Conservation (phyloP, 805 yeast genomes). For the Sporopachydermia lactativora region DNA sequence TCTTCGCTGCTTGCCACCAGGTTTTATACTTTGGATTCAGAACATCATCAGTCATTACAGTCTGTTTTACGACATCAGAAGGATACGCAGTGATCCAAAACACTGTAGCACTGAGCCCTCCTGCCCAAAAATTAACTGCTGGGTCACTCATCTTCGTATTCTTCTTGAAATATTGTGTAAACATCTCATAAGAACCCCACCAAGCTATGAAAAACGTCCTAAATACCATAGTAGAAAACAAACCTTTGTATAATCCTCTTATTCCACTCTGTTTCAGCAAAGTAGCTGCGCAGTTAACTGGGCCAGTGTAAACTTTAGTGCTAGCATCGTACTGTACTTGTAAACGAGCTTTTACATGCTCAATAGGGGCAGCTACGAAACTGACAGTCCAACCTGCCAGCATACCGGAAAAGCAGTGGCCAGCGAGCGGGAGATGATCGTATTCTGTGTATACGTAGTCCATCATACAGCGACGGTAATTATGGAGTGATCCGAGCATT, state of each 20-base stretch:
- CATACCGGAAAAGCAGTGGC: conserved; percentile 58
- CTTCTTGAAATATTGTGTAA: conserved; percentile 52
- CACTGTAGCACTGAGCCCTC: conserved; percentile 75
- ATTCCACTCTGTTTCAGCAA: conserved; percentile 40
- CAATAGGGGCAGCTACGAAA: conserved; percentile 93
- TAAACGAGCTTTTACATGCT: conserved; percentile 73
- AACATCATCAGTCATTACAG: conserved; percentile 68
- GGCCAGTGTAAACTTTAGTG: conserved; percentile 56
- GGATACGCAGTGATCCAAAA: conserved; percentile 90
- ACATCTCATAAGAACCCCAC: conserved; percentile 88
- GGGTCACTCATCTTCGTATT: conserved; percentile 55
- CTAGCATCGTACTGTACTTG: conserved; percentile 83
- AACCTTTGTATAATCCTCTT: conserved; percentile 66
- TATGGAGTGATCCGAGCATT: conserved; percentile 76
- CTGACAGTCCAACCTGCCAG: conserved; percentile 81
- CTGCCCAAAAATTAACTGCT: conserved; percentile 79
- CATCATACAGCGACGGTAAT: conserved; percentile 55
- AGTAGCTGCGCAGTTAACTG: conserved; percentile 46
- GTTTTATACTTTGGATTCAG: conserved; percentile 54
- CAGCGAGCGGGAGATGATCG: conserved; percentile 52
- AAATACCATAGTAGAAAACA: conserved; percentile 76
- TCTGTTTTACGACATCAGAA: conserved; percentile 77
- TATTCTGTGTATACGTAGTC: conserved; percentile 47
- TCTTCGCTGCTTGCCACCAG: conserved; percentile 59
- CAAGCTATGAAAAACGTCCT: conserved; percentile 77